Percentiles rank a stretch among this genome's conserved stretches.
phyloP scores from a whole-genome alignment of 371 early-diverging fungal species.

The Fennellomyces sp. region DNA sequence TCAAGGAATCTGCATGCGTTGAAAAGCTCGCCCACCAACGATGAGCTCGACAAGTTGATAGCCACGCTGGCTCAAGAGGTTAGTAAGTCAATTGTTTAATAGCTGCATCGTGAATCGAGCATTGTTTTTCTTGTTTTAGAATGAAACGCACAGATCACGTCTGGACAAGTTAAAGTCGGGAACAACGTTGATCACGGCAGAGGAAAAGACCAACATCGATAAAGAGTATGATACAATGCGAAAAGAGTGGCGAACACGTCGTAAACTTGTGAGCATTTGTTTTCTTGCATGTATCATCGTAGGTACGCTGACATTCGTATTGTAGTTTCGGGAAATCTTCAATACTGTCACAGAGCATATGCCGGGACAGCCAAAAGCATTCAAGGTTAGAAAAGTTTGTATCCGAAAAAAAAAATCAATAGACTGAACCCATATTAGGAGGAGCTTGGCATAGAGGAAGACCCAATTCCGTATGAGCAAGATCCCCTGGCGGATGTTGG shows the following conservation, averaged over 20 bases:
- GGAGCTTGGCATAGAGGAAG: slow-evolving; percentile 19
- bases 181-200: neutral
- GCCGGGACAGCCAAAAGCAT: slow-evolving; percentile 5
- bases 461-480: slow-evolving; percentile 9
- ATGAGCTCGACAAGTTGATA: neutral
- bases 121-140: neutral
- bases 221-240: neutral
- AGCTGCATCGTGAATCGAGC: neutral
- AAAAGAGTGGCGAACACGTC: slow-evolving; percentile 19
- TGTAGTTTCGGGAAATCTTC: slow-evolving; percentile 16
- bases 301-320: neutral
- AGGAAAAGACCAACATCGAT: slow-evolving; percentile 7
- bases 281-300: neutral
- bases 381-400: slow-evolving; percentile 2
- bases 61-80: slow-evolving; percentile 1
- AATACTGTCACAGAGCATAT: slow-evolving; percentile 15
- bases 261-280: slow-evolving; percentile 11
- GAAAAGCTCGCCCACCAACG: slow-evolving; percentile 13
- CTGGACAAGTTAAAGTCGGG: slow-evolving; percentile 9
- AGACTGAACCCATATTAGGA: slow-evolving; percentile 3
- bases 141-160: slow-evolving; percentile 2
- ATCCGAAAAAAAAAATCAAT: neutral
- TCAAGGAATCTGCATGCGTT: neutral
- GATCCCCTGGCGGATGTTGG: neutral
- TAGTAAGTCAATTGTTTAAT: too few relatives aligned